A percentile compares a stretch with the other conserved stretches of the same genome.
Conservation (phyloP, 2,329 filamentous ascomycete species). For the Exophiala mesophila region DNA sequence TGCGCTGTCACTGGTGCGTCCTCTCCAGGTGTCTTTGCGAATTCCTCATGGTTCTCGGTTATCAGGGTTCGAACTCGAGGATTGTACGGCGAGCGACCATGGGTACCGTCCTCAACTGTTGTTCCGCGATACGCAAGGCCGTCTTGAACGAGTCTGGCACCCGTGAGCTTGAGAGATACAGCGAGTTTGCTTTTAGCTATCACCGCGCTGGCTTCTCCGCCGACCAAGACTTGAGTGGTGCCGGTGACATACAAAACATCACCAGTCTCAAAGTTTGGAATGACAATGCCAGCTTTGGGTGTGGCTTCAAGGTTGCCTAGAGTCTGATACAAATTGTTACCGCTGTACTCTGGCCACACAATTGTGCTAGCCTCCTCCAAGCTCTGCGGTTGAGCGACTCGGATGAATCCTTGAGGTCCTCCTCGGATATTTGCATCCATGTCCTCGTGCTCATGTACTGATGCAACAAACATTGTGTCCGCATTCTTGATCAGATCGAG, state of each 20-base stretch:
- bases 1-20: conserved; percentile 43
- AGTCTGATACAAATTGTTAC: conserved; percentile 78
- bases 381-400: conserved; percentile 46
- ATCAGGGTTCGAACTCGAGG: conserved; percentile 63
- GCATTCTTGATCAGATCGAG: conserved; percentile 56
- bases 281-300: conserved; percentile 62
- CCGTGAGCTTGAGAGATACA: conserved; percentile 60
- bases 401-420: conserved; percentile 67
- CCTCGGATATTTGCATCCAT: conserved; percentile 87
- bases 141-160: conserved; percentile 57
- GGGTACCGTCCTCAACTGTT: conserved; percentile 42
- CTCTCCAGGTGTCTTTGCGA: conserved; percentile 10
- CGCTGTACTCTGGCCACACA: conserved; percentile 78
- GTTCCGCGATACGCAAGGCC: conserved; percentile 65
- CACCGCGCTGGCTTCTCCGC: conserved; percentile 55
- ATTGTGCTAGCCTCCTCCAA: conserved; percentile 53
- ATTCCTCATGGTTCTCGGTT: conserved; percentile 47
- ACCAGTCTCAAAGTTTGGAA: conserved; percentile 70
- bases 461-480: conserved; percentile 76
- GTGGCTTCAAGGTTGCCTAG: conserved; percentile 69
- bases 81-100: conserved; percentile 65
- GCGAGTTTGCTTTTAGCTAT: conserved; percentile 69
- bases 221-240: conserved; percentile 60
- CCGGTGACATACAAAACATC: conserved; percentile 73
- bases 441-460: conserved; percentile 53